These are phyloP conservation scores for Arctium minus DNA, from an alignment of 129 eudicot genomes.

Conservation along the genomic window DNA sequence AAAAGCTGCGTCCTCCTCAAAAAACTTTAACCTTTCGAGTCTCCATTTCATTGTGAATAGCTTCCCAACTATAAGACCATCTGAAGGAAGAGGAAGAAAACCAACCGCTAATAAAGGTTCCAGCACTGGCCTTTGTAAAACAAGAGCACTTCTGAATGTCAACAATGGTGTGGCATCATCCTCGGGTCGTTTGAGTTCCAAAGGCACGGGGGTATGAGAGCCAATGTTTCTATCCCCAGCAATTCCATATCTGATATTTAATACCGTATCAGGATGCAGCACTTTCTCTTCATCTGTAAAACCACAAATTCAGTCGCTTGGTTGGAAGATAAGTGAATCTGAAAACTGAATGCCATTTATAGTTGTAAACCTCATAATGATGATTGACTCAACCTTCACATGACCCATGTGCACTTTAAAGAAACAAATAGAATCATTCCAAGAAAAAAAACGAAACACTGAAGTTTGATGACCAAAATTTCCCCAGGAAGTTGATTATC, in stretches of 20 bases:
- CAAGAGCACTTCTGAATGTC: constrained; percentile 67
- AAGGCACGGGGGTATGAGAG: constrained; percentile 67
- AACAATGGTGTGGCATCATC: constrained; percentile 31
- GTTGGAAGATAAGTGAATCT: not conserved
- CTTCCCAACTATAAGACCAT: constrained; percentile 86
- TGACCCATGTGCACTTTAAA: not conserved
- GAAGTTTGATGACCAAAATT: not conserved
- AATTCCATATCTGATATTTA: constrained; percentile 65
- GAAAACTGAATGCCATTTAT: constrained; percentile 3
- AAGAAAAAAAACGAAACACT: not conserved
- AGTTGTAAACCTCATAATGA: not conserved
- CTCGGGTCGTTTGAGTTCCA: constrained; percentile 31
- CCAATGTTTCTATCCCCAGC: constrained; percentile 69
- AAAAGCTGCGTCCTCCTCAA: constrained; percentile 29
- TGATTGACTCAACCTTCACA: not conserved
- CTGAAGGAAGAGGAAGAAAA: constrained; percentile 88
- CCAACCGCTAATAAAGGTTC: constrained; percentile 95
- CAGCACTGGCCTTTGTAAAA: constrained; percentile 76
- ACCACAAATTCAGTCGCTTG: not conserved
- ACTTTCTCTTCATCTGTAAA: constrained; percentile 58
- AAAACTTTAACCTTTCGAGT: constrained; percentile 76
- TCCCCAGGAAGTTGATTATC: not conserved
- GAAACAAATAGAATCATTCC: not conserved
- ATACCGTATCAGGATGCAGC: constrained; percentile 48
- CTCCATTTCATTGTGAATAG: constrained; percentile 86